These are phyloP conservation scores for Sporothrix schenckii DNA, from an alignment of 2,329 filamentous ascomycete species.

Conservation along the genomic window DNA sequence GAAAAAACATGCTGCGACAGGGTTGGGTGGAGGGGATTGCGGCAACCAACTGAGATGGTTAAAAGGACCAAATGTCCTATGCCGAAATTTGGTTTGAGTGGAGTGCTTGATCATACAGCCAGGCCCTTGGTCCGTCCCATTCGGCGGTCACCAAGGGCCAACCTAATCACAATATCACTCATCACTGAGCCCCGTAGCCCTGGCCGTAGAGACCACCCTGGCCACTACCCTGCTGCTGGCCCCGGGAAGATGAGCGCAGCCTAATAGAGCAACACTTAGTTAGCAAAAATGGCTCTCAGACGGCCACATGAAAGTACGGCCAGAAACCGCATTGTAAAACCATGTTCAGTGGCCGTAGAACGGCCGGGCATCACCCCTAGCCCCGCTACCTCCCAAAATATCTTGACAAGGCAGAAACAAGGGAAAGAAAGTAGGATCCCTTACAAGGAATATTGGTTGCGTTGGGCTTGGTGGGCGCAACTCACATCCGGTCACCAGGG, in stretches of 20 bases:
- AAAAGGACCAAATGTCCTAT: conserved; percentile 27
- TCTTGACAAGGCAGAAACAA: conserved; percentile 61
- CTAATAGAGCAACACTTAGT: conserved; percentile 39
- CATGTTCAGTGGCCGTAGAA: conserved; percentile 18
- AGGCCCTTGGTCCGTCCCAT: conserved; percentile 5
- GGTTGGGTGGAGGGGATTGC: conserved; percentile 10
- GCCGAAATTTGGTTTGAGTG: conserved; percentile 17
- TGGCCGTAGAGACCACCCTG: conserved; percentile 41
- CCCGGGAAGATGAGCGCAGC: conserved; percentile 81
- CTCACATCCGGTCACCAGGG: conserved; percentile 95
- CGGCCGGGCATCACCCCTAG: conserved; percentile 24
- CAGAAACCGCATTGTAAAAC: neutral
- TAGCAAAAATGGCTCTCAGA: neutral
- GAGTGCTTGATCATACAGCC: neutral
- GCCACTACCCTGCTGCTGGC: conserved; percentile 45
- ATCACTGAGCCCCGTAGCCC: conserved; percentile 41
- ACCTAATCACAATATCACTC: neutral
- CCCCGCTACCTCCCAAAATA: conserved; percentile 27
- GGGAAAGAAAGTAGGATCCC: conserved; percentile 81
- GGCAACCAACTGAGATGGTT: conserved; percentile 18
- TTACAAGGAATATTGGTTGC: conserved; percentile 72
- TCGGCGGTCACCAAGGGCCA: conserved; percentile 6
- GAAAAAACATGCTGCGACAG: conserved; percentile 3
- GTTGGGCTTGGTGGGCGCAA: conserved; percentile 62
- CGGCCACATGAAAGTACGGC: neutral